Percentiles rank a stretch among this genome's conserved stretches.
phyloP scores from a whole-genome alignment of 2,329 filamentous ascomycete genomes.

The Colletotrichum sublineola region DNA sequence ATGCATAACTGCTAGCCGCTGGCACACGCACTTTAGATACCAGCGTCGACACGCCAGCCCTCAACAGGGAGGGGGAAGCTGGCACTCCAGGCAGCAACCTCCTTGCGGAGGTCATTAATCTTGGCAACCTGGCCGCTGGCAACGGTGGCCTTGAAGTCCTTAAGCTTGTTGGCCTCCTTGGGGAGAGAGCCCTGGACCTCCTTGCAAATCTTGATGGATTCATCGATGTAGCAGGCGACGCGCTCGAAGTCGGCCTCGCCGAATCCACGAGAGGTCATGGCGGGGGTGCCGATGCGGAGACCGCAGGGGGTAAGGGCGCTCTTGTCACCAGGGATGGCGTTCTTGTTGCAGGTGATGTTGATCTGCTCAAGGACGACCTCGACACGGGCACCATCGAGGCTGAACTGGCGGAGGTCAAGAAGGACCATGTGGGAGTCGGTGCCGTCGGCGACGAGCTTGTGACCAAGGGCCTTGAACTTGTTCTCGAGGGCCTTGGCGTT shows the following conservation, averaged over 20 bases:
- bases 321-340: conserved; percentile 97
- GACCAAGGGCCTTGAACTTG: conserved; percentile 86
- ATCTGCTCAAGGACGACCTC: conserved; percentile 97
- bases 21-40: conserved; percentile 59
- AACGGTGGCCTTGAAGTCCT: conserved; percentile 98
- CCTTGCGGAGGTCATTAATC: conserved; percentile 88
- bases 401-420: conserved; percentile 88
- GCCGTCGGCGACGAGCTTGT: conserved; percentile 94
- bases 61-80: conserved; percentile 93
- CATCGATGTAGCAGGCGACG: conserved; percentile 90
- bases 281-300: conserved; percentile 95
- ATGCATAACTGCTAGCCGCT: conserved; percentile 16
- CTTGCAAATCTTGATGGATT: conserved; percentile 89
- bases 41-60: conserved; percentile 74
- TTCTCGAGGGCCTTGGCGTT: conserved; percentile 94
- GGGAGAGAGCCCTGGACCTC: conserved; percentile 86
- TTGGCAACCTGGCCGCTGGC: conserved; percentile 81
- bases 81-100: conserved; percentile 89
- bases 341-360: conserved; percentile 99
- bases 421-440: conserved; percentile 99
- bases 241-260: conserved; percentile 91
- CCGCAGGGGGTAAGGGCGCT: conserved; percentile 94
- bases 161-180: conserved; percentile 99
- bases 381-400: conserved; percentile 92
- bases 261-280: conserved; percentile 97